Conservation (phyloP, 2,329 filamentous ascomycete genomes). For the Xylariaceae sp. region DNA sequence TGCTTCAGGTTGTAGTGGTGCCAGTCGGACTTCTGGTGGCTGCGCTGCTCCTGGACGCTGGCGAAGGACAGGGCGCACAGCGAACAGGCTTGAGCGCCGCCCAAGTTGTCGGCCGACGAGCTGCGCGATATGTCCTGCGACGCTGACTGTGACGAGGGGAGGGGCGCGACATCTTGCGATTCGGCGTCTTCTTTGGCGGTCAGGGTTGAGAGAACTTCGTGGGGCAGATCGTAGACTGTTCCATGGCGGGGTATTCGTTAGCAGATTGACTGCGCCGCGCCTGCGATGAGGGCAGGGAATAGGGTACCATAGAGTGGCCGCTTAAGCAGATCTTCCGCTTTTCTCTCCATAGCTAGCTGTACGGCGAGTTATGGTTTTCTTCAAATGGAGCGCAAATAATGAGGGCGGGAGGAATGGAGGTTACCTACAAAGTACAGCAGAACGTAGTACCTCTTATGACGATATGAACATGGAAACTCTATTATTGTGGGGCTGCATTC, state of each 20-base stretch:
- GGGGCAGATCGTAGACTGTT: conserved; percentile 82
- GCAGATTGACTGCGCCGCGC: conserved; percentile 7
- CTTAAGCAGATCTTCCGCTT: conserved; percentile 38
- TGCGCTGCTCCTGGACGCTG: conserved; percentile 71
- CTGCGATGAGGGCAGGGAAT: background rate
- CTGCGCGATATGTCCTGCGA: conserved; percentile 14
- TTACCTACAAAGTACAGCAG: too few species aligned
- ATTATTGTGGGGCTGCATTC: too few species aligned
- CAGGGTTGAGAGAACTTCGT: conserved; percentile 63
- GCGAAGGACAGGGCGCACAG: conserved; percentile 69
- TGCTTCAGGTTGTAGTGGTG: conserved; percentile 94
- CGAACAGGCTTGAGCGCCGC: conserved; percentile 68
- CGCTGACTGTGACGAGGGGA: conserved; percentile 16
- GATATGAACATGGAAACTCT: too few species aligned
- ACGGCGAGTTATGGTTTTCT: too few species aligned
- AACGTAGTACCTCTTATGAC: too few species aligned
- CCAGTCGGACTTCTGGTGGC: conserved; percentile 81
- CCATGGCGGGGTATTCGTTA: conserved; percentile 18
- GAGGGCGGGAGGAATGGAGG: too few species aligned
- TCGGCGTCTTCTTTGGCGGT: conserved; percentile 44
- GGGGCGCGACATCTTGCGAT: conserved; percentile 18
- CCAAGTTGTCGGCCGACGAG: conserved; percentile 31
- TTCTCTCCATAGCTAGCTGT: conserved; percentile 30
- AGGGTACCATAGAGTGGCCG: conserved; percentile 43
- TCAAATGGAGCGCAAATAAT: too few species aligned